Evolutionary conservation across 495 filamentous ascomycete species (phyloP).

Genomic region (Neurospora sp.): DNA sequence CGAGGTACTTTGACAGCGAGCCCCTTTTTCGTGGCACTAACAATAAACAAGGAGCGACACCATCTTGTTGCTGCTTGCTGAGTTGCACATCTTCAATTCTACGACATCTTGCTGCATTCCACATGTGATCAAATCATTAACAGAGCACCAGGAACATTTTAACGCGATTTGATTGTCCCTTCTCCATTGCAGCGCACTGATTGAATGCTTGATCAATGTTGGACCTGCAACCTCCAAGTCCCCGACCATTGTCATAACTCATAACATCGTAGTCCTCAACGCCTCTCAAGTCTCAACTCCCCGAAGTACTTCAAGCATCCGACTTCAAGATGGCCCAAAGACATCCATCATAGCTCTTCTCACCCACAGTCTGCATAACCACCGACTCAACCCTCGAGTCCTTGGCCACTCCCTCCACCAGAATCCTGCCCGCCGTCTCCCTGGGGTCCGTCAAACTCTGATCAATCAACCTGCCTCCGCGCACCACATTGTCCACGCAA

Average conservation of each 20-base stretch:
- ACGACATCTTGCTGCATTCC: not conserved
- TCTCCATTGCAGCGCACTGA: not conserved
- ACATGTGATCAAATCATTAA: not conserved
- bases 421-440: conserved; percentile 11
- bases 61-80: not conserved
- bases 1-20: not conserved
- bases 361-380: conserved; percentile 40
- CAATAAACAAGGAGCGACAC: not conserved
- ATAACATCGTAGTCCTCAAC: not conserved
- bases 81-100: not conserved
- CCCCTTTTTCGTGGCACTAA: not conserved
- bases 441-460: not conserved
- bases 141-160: not conserved
- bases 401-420: conserved; percentile 37
- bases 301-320: conserved; percentile 3
- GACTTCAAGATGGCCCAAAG: conserved; percentile 27
- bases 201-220: not conserved
- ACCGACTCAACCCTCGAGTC: conserved; percentile 35
- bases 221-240: not conserved
- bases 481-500: conserved; percentile 42
- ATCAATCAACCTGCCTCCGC: conserved; percentile 25
- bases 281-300: not conserved
- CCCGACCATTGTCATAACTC: not conserved
- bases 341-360: conserved; percentile 44
- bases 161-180: not conserved